These are phyloP conservation scores for Sarocladium oryzae DNA, from an alignment of 2,329 filamentous ascomycete genomes.

Conservation along the genomic window DNA sequence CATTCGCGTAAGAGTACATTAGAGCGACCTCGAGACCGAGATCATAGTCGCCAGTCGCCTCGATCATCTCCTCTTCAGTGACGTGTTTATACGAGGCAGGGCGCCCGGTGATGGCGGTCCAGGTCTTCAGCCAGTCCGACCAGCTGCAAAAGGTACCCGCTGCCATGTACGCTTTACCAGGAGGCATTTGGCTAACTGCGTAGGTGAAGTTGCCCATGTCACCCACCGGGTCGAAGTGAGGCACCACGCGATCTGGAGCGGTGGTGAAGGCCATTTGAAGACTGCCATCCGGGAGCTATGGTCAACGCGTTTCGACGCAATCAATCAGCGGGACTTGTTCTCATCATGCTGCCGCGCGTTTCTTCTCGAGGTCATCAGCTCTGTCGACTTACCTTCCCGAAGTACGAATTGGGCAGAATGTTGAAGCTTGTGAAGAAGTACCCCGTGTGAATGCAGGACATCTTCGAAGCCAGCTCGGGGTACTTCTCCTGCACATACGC, in stretches of 20 bases:
- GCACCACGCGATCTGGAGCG: conserved; percentile 27
- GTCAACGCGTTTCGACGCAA: background rate
- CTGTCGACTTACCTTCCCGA: conserved; percentile 36
- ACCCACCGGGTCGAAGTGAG: conserved; percentile 39
- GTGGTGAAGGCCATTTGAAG: conserved; percentile 43
- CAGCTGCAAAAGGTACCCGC: conserved; percentile 39
- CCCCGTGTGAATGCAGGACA: conserved; percentile 44
- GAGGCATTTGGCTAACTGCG: conserved; percentile 41
- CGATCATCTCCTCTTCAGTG: conserved; percentile 33
- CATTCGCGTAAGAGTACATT: conserved; percentile 41
- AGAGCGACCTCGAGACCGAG: conserved; percentile 35
- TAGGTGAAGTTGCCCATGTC: conserved; percentile 43
- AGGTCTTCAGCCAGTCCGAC: conserved; percentile 37
- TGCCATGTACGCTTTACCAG: conserved; percentile 43
- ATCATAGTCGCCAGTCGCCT: conserved; percentile 29
- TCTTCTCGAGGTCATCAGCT: too few species aligned
- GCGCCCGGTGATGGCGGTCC: conserved; percentile 30
- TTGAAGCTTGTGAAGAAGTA: conserved; percentile 42
- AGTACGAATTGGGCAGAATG: conserved; percentile 38
- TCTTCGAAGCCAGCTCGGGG: conserved; percentile 30
- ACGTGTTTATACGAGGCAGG: conserved; percentile 32
- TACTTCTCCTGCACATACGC: conserved; percentile 9
- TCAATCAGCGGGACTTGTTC: too few species aligned
- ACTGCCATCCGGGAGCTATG: conserved; percentile 31
- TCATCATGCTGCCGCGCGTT: too few species aligned